A percentile compares a stretch with the other conserved stretches of the same genome.
phyloP scores from a whole-genome alignment of 75 land plant genomes.

The Azolla pinnata region DNA sequence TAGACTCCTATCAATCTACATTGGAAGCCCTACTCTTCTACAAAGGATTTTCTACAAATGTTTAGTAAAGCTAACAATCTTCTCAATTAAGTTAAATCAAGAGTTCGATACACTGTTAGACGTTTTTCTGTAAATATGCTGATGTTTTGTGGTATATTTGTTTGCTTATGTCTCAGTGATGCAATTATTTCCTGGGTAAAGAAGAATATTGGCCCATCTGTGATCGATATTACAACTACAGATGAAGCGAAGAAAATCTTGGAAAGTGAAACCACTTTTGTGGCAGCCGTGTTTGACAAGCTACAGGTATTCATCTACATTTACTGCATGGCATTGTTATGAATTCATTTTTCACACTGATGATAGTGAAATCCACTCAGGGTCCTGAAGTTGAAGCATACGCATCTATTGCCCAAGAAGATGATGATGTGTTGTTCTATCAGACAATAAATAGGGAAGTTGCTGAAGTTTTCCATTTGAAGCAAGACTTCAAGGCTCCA shows the following conservation, averaged over 20 bases:
- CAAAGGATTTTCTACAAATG: no score
- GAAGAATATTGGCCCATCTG: slow-evolving; percentile 73
- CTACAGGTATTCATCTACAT: slow-evolving; percentile 47
- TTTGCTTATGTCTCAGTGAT: slow-evolving; percentile 38
- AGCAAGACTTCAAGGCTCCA: slow-evolving; percentile 44
- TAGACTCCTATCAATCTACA: no score
- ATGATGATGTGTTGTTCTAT: slow-evolving; percentile 80
- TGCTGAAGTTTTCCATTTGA: slow-evolving; percentile 61
- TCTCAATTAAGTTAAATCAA: no score
- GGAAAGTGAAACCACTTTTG: slow-evolving; percentile 38
- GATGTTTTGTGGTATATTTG: not conserved
- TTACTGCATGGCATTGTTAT: not conserved
- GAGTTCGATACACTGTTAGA: no score
- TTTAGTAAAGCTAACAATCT: no score
- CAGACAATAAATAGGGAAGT: slow-evolving; percentile 46
- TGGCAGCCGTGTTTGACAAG: slow-evolving; percentile 56
- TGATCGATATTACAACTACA: slow-evolving; percentile 41
- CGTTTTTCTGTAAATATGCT: no score
- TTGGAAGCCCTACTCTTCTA: no score
- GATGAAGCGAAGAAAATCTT: slow-evolving; percentile 61
- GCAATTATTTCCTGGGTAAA: slow-evolving; percentile 84
- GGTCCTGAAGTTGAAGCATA: slow-evolving; percentile 70
- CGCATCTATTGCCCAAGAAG: slow-evolving; percentile 71
- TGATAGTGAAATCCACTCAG: no score
- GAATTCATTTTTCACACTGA: not conserved